Percentiles rank a stretch among this genome's conserved stretches.
Evolutionary conservation across 2,329 filamentous ascomycete genomes (phyloP).

Genomic region (Cladobotryum mycophilum): DNA sequence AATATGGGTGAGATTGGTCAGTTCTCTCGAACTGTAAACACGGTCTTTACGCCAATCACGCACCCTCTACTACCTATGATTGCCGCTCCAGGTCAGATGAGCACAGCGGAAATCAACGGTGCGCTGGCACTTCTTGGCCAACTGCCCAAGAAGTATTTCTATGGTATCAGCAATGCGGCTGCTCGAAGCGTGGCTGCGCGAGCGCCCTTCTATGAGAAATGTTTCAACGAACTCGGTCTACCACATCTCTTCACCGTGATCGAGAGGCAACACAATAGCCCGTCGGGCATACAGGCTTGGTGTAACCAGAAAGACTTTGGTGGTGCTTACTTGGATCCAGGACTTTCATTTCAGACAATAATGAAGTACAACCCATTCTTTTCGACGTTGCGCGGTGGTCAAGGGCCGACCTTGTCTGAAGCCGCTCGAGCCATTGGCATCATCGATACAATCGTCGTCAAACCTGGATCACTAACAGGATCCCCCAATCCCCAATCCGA

Average conservation of each 20-base stretch:
- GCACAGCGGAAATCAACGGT: constrained; percentile 77
- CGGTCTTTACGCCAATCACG: constrained; percentile 81
- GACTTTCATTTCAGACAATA: constrained; percentile 55
- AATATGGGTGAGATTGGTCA: constrained; percentile 88
- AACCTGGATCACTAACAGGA: constrained; percentile 35
- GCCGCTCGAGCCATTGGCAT: constrained; percentile 73
- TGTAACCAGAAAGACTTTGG: constrained; percentile 71
- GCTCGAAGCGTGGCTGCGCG: constrained; percentile 61
- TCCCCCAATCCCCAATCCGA: constrained; percentile 17
- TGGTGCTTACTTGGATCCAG: constrained; percentile 73
- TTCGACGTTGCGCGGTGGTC: constrained; percentile 41
- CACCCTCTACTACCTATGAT: constrained; percentile 79
- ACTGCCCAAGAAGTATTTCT: constrained; percentile 71
- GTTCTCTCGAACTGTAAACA: constrained; percentile 75
- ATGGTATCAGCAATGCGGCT: constrained; percentile 67
- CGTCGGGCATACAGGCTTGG: constrained; percentile 62
- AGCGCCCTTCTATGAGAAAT: constrained; percentile 81
- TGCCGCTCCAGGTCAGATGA: constrained; percentile 79
- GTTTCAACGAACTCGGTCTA: constrained; percentile 76
- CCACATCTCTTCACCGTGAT: constrained; percentile 74
- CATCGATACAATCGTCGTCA: constrained; percentile 73
- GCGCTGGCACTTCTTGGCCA: constrained; percentile 74
- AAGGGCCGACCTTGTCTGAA: constrained; percentile 59
- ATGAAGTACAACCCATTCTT: constrained; percentile 51
- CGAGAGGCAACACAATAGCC: constrained; percentile 60